phyloP scores from a whole-genome alignment of 306 rosid genomes.

The Mucuna pruriens region DNA sequence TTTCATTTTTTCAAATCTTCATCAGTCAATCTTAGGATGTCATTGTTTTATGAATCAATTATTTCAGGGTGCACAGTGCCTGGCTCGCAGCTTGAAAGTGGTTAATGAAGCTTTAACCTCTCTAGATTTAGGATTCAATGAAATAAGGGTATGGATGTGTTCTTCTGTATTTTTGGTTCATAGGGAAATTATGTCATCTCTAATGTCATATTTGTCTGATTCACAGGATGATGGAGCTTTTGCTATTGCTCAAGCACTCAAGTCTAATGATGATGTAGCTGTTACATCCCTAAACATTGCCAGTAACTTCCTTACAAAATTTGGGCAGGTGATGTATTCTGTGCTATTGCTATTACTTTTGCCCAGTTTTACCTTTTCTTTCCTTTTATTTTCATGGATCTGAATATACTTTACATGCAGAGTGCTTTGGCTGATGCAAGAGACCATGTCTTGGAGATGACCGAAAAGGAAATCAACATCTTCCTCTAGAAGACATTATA shows the following conservation, averaged over 20 bases:
- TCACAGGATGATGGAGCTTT: slow-evolving; percentile 95
- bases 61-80: slow-evolving; percentile 81
- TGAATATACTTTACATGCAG: slow-evolving; percentile 52
- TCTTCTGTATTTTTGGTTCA: background rate
- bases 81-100: slow-evolving; percentile 98
- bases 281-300: slow-evolving; percentile 77
- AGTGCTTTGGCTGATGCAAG: slow-evolving; percentile 93
- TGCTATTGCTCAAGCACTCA: slow-evolving; percentile 97
- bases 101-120: slow-evolving; percentile 95
- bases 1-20: background rate
- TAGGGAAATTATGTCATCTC: slow-evolving; percentile 19
- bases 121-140: slow-evolving; percentile 91
- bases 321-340: slow-evolving; percentile 74
- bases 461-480: slow-evolving; percentile 85
- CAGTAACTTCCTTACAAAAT: slow-evolving; percentile 92
- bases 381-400: slow-evolving; percentile 7
- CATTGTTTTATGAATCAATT: slow-evolving; percentile 38
- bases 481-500: slow-evolving; percentile 54
- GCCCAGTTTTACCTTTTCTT: background rate
- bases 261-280: slow-evolving; percentile 87
- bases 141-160: slow-evolving; percentile 74
- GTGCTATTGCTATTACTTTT: slow-evolving; percentile 9
- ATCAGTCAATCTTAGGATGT: slow-evolving; percentile 22
- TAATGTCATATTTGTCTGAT: slow-evolving; percentile 29
- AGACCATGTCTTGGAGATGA: slow-evolving; percentile 97